phyloP scores from a whole-genome alignment of 1,284 basidiomycete genomes.

The Cryptococcus sp. region DNA sequence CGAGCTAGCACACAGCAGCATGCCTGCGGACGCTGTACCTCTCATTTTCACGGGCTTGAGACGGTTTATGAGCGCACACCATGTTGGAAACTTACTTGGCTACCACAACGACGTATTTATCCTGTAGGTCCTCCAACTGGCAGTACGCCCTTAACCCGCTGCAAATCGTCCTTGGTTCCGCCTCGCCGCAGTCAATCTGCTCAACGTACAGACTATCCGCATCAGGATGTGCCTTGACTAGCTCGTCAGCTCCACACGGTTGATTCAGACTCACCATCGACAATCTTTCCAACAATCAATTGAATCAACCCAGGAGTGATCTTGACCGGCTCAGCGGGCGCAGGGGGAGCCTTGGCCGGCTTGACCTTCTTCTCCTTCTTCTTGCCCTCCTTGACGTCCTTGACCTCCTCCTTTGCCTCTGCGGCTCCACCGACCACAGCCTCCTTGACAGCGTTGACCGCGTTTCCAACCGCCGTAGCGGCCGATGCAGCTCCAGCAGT shows the following conservation, averaged over 20 bases:
- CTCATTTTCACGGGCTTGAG: constrained; percentile 92
- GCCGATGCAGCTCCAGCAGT: constrained; percentile 18
- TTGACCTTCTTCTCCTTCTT: constrained; percentile 37
- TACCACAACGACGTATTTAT: constrained; percentile 77
- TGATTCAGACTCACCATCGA: constrained; percentile 64
- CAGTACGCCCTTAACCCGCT: constrained; percentile 93
- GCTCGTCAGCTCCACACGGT: constrained; percentile 2
- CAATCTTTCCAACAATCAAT: constrained; percentile 79
- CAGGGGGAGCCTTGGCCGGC: constrained; percentile 51
- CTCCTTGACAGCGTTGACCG: constrained; percentile 22
- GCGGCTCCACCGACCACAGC: constrained; percentile 24
- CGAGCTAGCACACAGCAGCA: constrained; percentile 86
- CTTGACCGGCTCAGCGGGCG: constrained; percentile 52
- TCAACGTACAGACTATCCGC: constrained; percentile 89
- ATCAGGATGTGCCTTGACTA: constrained; percentile 89
- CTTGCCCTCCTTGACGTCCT: constrained; percentile 32
- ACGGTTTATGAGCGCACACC: neutral
- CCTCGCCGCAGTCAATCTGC: constrained; percentile 87
- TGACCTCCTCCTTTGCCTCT: constrained; percentile 9
- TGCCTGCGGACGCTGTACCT: constrained; percentile 90
- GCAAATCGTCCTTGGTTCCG: constrained; percentile 85
- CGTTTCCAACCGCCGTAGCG: constrained; percentile 14
- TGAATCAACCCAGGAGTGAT: constrained; percentile 81
- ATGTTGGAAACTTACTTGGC: constrained; percentile 49
- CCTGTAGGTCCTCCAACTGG: constrained; percentile 85